These are phyloP conservation scores for Neoboletus magnificus DNA, from an alignment of 768 basidiomycete genomes.

Conservation along the genomic window DNA sequence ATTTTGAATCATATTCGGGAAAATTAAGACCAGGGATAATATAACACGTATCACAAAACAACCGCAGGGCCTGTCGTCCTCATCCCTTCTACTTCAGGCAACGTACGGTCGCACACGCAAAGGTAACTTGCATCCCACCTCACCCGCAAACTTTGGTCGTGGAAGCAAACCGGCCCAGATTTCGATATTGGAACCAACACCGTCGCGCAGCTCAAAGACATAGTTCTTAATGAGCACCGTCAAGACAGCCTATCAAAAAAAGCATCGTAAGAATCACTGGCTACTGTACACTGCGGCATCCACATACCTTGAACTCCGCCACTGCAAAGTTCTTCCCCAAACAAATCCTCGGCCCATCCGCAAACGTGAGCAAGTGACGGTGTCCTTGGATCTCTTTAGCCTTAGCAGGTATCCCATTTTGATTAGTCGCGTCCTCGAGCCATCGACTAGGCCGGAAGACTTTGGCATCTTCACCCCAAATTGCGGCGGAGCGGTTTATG, in stretches of 20 bases:
- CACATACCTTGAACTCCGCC: constrained; percentile 31
- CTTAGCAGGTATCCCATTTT: constrained; percentile 19
- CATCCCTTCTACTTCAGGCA: too few species aligned
- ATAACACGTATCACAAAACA: neutral
- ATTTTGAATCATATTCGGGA: neutral
- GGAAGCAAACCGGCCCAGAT: constrained; percentile 1
- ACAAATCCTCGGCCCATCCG: constrained; percentile 48
- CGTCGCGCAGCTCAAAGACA: constrained; percentile 34
- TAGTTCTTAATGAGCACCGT: constrained; percentile 44
- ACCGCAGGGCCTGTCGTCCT: neutral
- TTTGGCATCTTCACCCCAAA: constrained; percentile 62
- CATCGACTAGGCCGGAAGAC: constrained; percentile 64
- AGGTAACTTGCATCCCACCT: constrained; percentile 23
- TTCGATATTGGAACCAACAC: constrained; percentile 22
- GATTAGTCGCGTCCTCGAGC: constrained; percentile 35
- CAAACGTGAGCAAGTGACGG: constrained; percentile 50
- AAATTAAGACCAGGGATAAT: neutral
- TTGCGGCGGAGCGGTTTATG: constrained; percentile 46
- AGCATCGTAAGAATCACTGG: neutral
- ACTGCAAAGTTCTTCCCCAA: constrained; percentile 49
- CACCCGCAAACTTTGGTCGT: constrained; percentile 10
- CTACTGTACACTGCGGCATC: neutral
- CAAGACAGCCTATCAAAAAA: too few species aligned
- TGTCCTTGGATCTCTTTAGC: constrained; percentile 46
- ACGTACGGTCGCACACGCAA: too few species aligned